Percentiles rank a stretch among this genome's conserved stretches.
These are phyloP conservation scores for Saturnispora dispora DNA, from an alignment of 805 yeast species.

Conservation along the genomic window DNA sequence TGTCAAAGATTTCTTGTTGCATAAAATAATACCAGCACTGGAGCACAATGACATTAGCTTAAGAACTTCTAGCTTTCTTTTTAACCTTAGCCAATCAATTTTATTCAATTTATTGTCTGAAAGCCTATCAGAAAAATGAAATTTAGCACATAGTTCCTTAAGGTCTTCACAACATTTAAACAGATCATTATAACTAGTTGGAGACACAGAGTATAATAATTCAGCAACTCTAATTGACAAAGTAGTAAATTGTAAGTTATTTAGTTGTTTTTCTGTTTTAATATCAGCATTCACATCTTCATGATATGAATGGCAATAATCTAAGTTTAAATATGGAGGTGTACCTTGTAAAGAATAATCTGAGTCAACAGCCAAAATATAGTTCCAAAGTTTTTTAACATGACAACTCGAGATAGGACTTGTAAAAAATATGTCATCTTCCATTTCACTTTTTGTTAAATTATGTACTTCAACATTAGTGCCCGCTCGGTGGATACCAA, in stretches of 20 bases:
- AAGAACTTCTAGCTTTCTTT: slow-evolving; percentile 8
- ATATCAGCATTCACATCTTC: not conserved
- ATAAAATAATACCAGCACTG: not conserved
- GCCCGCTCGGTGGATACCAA: slow-evolving; percentile 3
- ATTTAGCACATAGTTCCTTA: not conserved
- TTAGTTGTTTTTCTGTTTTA: not conserved
- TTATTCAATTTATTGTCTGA: not conserved
- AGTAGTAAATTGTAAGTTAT: not conserved
- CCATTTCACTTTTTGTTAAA: not conserved
- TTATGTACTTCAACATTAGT: not conserved
- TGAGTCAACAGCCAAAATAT: slow-evolving; percentile 11
- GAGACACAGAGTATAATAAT: not conserved
- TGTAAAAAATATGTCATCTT: not conserved
- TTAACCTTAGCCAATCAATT: slow-evolving; percentile 3
- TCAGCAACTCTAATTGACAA: not conserved
- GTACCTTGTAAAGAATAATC: slow-evolving; percentile 8
- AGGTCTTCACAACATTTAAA: not conserved
- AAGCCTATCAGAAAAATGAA: slow-evolving; percentile 1
- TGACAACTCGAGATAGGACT: slow-evolving; percentile 6
- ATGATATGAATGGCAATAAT: slow-evolving; percentile 11
- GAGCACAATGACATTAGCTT: not conserved
- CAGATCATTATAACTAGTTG: not conserved
- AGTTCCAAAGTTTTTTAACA: slow-evolving; percentile 14
- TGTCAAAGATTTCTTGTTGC: not conserved
- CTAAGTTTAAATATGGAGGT: slow-evolving; percentile 12